Base-by-base conservation (phyloP, 2,329 filamentous ascomycete species). In the Penicillium glabrum region DNA sequence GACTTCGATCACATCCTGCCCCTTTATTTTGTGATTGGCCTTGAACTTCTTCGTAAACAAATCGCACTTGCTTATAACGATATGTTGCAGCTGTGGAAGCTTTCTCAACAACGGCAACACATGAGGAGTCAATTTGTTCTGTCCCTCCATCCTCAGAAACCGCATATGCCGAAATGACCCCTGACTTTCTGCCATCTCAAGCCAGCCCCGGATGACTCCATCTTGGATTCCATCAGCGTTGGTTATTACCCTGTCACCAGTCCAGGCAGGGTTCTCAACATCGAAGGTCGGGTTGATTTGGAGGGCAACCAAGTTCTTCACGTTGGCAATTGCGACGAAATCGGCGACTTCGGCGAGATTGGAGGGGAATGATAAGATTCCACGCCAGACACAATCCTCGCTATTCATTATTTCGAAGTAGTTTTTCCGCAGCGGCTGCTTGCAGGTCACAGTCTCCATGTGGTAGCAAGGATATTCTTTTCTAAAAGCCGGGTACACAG, bases 191-290 rank as follows among this genome's bases (percentile, higher is more conserved):
- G 69, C 70, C 49, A 74, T 61, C 48, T 80, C 77, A 24, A 72
- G 62, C 77, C 77, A 80, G 14, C 71, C 70, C 53, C 72, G 70
- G 23, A 79, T 54, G 23, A 79, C 65, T 5, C 77, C 70, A 57
- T 79, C 73, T 51, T 70, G 72, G 33, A 79, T 57, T 5, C 48
- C 53, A 6, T 16, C 14, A 6, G 39, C 21, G 19, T 11, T 10
- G 14, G 13, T 33, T 7, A 33, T 33, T 16, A 11, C 14, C 14
- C 31, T 33, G 31, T 33, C 13, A 44, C 23, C 24, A 14, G n/a
- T 41, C 23, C 31, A 33, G 0, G 31, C 31, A 11, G 31, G 31
- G 31, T 16, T 33, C 31, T 33, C 31, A 33, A 23, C n/a, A 13
- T 39, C 33, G 10, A 35, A 27, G 9, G 16, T 33, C 37, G 26